Conservation (phyloP, 1,139 yeast species). For the Hyphopichia wangnamkhiaoensis region DNA sequence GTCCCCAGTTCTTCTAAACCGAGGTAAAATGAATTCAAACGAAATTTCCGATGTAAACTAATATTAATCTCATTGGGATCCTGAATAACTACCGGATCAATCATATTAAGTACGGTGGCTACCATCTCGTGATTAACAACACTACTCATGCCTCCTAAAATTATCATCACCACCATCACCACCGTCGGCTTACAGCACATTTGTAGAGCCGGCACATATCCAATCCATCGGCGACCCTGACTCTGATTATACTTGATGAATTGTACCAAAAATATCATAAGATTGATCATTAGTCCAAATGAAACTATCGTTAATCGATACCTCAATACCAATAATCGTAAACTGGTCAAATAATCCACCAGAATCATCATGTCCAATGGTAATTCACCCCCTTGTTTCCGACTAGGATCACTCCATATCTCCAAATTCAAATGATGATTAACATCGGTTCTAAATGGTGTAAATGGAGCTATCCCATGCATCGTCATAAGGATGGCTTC, state of each 20-base stretch:
- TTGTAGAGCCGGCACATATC: conserved; percentile 38
- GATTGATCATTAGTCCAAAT: conserved; percentile 51
- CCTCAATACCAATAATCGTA: conserved; percentile 58
- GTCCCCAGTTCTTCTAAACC: conserved; percentile 61
- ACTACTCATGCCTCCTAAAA: conserved; percentile 39
- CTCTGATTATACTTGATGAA: conserved; percentile 32
- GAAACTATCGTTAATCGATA: conserved; percentile 65
- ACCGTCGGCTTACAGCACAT: conserved; percentile 25
- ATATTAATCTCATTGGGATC: conserved; percentile 36
- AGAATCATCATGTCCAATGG: conserved; percentile 36
- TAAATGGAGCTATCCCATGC: conserved; percentile 81
- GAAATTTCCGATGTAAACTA: conserved; percentile 23
- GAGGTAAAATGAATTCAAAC: conserved; percentile 50
- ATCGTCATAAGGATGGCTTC: conserved; percentile 41
- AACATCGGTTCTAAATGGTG: conserved; percentile 47
- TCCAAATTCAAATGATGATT: conserved; percentile 38
- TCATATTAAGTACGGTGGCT: conserved; percentile 26
- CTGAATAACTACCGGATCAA: conserved; percentile 59
- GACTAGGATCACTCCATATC: conserved; percentile 38
- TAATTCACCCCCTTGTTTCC: conserved; percentile 12
- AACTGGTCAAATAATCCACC: conserved; percentile 44
- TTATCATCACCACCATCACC: conserved; percentile 17
- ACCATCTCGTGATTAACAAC: conserved; percentile 22
- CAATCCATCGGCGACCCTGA: conserved; percentile 28
- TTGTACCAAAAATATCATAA: conserved; percentile 49